Evolutionary conservation across 1,284 basidiomycete species (phyloP), one percentile per base, ranked within the genome.

Genomic region (Athelia psychrophila): DNA sequence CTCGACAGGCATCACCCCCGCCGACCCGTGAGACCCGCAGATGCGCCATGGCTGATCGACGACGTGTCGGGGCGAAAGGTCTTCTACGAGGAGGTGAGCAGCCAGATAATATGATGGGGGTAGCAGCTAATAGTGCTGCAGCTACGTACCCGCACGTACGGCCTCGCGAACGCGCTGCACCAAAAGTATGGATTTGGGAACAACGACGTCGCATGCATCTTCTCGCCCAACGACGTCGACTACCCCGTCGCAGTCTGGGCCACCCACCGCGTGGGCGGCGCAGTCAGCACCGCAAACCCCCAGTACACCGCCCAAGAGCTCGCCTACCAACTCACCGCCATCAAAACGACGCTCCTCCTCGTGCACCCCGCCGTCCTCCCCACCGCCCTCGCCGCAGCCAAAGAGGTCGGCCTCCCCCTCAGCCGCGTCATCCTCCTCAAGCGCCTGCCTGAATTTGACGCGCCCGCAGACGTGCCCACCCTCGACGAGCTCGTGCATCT

Each of bases 181-280:
- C 58, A 27, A 79, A 77, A 38, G 87, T 77, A 73, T 70, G 72
- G 25, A 78, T 88, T 27, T 75, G 87, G 87, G 60, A 54, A 81
- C 38, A 60, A 68, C 40, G 72, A 77, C 53, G 70, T 74, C 47
- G 86, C 86, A 23, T 82, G 86, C 61, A 65, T 88, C 46, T 84
- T 81, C 63, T 83, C 83, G 54, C 82, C 84, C 2, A 90, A 90
- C 54, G 76, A 87, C 60, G 66, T 85, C 44, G 84, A 86, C 84
- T 93, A 91, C 56, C 80, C 83, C 1, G 72, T 84, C 9, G 74
- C 74, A 2, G 71, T 92, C 12, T 93, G 91, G 90, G 92, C 88
- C 1, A 68, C 75, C 1, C 89, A 92, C 58, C 78, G 80, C 40
- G 67, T 91, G 13, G 90, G 91, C 12, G 91, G 75, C 2, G 20